A percentile compares a stretch with the other conserved stretches of the same genome.
phyloP scores from a whole-genome alignment of 2,329 filamentous ascomycete genomes.

The Bimuria novae-zelandiae region DNA sequence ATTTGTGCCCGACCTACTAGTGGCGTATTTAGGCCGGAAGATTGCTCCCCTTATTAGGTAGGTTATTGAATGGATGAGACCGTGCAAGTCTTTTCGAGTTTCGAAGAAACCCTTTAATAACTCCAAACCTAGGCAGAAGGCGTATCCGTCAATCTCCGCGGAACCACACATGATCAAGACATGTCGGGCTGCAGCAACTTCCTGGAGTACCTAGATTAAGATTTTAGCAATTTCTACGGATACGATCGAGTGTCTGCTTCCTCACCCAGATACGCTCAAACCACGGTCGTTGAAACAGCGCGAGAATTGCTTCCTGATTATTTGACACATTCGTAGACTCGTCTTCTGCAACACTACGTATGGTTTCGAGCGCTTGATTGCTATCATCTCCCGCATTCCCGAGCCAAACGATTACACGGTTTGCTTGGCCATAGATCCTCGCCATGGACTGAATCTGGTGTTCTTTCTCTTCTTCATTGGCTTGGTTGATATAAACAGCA shows the following conservation, averaged over 20 bases:
- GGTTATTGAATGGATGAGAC: constrained; percentile 16
- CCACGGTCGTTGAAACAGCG: constrained; percentile 21
- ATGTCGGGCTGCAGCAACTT: constrained; percentile 24
- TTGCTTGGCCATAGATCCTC: constrained; percentile 18
- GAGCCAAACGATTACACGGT: constrained; percentile 21
- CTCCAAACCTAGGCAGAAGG: constrained; percentile 22
- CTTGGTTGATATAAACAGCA: constrained; percentile 18
- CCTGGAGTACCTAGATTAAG: constrained; percentile 22
- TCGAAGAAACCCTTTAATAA: constrained; percentile 8
- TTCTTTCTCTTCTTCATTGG: constrained; percentile 14
- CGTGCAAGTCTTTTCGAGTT: constrained; percentile 13
- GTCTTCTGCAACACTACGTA: constrained; percentile 13
- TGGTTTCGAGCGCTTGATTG: constrained; percentile 16
- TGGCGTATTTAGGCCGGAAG: constrained; percentile 14
- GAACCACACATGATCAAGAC: constrained; percentile 19
- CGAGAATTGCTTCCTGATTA: constrained; percentile 16
- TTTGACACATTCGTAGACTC: constrained; percentile 3
- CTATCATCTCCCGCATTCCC: constrained; percentile 11
- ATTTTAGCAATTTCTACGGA: constrained; percentile 12
- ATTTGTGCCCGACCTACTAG: constrained; percentile 6
- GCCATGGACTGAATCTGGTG: constrained; percentile 18
- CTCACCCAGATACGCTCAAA: constrained; percentile 27
- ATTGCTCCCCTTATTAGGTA: constrained; percentile 22
- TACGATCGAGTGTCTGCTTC: neutral
- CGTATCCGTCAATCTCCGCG: constrained; percentile 20